A percentile compares a stretch with the other conserved stretches of the same genome.
These are phyloP conservation scores for Eragrostis tef DNA, from an alignment of 202 grass and related monocot genomes.

Conservation along the genomic window DNA sequence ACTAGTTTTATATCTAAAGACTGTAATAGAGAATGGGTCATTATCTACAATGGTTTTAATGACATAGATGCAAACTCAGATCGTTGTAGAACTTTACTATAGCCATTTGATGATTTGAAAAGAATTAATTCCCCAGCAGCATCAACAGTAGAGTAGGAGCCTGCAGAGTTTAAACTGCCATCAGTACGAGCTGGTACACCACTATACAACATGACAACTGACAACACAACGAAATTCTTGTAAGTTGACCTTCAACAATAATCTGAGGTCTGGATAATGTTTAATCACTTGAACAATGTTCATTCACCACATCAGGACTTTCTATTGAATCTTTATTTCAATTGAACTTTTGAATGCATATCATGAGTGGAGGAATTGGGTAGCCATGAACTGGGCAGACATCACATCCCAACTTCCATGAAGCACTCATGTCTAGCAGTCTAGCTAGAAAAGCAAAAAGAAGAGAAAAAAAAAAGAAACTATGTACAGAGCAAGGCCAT, in stretches of 20 bases:
- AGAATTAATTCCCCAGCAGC: background rate
- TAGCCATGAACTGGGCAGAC: slow-evolving; percentile 44
- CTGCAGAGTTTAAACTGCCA: background rate
- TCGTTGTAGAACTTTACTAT: background rate
- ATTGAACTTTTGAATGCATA: slow-evolving; percentile 56
- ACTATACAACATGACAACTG: slow-evolving; percentile 22
- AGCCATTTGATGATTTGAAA: background rate
- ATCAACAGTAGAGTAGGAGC: slow-evolving; percentile 15
- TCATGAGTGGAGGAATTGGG: slow-evolving; percentile 45
- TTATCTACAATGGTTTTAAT: slow-evolving; percentile 14
- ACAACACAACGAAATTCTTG: slow-evolving; percentile 20
- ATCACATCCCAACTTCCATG: slow-evolving; percentile 50
- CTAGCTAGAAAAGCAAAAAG: slow-evolving; percentile 44
- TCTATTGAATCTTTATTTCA: slow-evolving; percentile 53
- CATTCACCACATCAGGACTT: slow-evolving; percentile 34
- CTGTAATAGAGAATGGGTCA: background rate
- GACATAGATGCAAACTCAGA: background rate
- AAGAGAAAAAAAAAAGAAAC: background rate
- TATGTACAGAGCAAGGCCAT: slow-evolving; percentile 61
- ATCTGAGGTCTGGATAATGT: slow-evolving; percentile 48
- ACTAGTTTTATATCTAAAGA: slow-evolving; percentile 29
- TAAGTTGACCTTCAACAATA: slow-evolving; percentile 25
- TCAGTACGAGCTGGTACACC: background rate
- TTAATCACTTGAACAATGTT: slow-evolving; percentile 42
- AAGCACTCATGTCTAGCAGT: slow-evolving; percentile 48